Conservation (phyloP, 2,329 filamentous ascomycete genomes). For the Tolypocladium sp. region DNA sequence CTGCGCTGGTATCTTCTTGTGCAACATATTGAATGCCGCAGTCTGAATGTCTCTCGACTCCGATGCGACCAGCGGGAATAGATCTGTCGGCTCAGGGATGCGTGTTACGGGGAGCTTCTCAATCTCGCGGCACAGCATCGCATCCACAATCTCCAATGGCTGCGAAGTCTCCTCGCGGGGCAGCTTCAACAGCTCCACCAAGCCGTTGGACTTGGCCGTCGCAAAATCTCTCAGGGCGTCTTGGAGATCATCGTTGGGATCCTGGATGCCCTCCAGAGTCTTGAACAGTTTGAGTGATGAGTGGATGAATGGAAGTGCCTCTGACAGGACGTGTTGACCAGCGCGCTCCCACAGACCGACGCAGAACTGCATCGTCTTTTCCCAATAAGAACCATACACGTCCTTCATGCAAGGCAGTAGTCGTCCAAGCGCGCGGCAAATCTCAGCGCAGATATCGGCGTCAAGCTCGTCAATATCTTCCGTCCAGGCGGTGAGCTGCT, state of each 20-base stretch:
- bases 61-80: conserved; percentile 70
- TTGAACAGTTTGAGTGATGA: conserved; percentile 64
- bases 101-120: conserved; percentile 52
- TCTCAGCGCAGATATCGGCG: conserved; percentile 35
- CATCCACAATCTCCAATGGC: conserved; percentile 67
- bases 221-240: conserved; percentile 60
- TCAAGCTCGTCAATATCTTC: conserved; percentile 38
- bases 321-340: conserved; percentile 29
- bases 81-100: conserved; percentile 53
- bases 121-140: conserved; percentile 61
- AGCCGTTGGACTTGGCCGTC: conserved; percentile 42
- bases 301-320: conserved; percentile 54
- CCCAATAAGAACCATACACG: conserved; percentile 86
- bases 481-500: conserved; percentile 66
- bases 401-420: conserved; percentile 68
- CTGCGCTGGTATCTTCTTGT: conserved; percentile 64
- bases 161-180: conserved; percentile 40
- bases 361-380: conserved; percentile 51
- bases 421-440: conserved; percentile 46
- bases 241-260: conserved; percentile 77
- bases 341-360: conserved; percentile 46
- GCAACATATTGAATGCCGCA: conserved; percentile 71
- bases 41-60: conserved; percentile 68
- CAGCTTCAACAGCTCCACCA: conserved; percentile 56
- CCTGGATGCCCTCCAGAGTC: conserved; percentile 52